Evolutionary conservation across 177 flowering plant species (phyloP).

Genomic region (Viscum album): DNA sequence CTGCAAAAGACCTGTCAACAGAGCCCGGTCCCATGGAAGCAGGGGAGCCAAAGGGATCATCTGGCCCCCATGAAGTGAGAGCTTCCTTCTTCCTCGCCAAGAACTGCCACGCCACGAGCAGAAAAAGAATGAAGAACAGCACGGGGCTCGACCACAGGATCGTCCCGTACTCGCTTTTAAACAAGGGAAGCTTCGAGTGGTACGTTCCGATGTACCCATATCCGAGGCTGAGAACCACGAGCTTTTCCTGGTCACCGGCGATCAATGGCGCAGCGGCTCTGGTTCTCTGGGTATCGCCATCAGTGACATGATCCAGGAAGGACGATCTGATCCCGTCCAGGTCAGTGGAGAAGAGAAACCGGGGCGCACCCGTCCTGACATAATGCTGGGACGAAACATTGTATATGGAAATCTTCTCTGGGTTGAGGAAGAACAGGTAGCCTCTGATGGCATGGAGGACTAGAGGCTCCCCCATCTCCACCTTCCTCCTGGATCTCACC

Average conservation of each 20-base stretch:
- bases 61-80: conserved; percentile 79
- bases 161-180: conserved; percentile 52
- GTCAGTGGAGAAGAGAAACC: conserved; percentile 56
- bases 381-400: conserved; percentile 78
- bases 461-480: conserved; percentile 54
- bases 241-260: conserved; percentile 69
- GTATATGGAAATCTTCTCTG: conserved; percentile 60
- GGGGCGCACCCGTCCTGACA: conserved; percentile 51
- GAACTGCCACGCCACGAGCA: conserved; percentile 76
- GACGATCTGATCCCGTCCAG: conserved; percentile 63
- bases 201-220: conserved; percentile 72
- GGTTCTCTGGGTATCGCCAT: conserved; percentile 15
- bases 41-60: conserved; percentile 66
- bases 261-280: conserved; percentile 35
- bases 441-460: conserved; percentile 72
- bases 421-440: conserved; percentile 51
- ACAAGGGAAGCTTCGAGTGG: conserved; percentile 69
- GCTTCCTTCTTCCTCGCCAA: conserved; percentile 87
- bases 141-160: conserved; percentile 88
- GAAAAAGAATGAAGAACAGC: conserved; percentile 63
- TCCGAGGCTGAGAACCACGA: conserved; percentile 73
- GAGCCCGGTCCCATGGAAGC: conserved; percentile 41
- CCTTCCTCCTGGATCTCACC: conserved; percentile 68
- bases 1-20: conserved; percentile 48
- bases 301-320: conserved; percentile 37